phyloP scores from a whole-genome alignment of 2,329 filamentous ascomycete genomes.

The Calcarisporium arbuscula region DNA sequence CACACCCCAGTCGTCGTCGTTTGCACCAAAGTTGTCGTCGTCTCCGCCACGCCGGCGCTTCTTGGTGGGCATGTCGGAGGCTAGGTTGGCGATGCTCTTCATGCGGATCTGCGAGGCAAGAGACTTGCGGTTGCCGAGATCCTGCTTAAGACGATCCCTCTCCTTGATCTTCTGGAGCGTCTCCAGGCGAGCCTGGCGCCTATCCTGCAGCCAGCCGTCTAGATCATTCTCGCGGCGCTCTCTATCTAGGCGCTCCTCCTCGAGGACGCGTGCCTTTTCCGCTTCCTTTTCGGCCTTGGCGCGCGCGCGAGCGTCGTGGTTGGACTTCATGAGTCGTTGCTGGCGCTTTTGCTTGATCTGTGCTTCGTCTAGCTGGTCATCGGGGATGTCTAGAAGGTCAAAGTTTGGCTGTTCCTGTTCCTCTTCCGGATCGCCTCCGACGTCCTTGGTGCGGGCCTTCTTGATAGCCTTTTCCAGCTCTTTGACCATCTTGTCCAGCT shows the following conservation, averaged over 20 bases:
- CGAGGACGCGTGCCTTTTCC: constrained; percentile 76
- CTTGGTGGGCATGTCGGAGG: constrained; percentile 77
- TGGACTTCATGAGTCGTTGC: constrained; percentile 88
- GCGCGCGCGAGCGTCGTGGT: constrained; percentile 85
- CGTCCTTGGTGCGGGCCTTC: constrained; percentile 85
- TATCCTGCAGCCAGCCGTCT: constrained; percentile 80
- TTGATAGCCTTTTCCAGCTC: constrained; percentile 88
- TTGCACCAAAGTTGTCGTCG: constrained; percentile 93
- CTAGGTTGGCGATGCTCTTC: constrained; percentile 95
- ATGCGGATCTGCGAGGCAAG: constrained; percentile 94
- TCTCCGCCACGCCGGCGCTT: constrained; percentile 83
- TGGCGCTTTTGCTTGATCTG: constrained; percentile 87
- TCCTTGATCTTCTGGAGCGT: constrained; percentile 84
- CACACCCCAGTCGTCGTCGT: constrained; percentile 97
- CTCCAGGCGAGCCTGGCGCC: constrained; percentile 64
- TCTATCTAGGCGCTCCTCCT: constrained; percentile 76
- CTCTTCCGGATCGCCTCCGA: constrained; percentile 75
- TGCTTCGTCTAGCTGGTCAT: constrained; percentile 89
- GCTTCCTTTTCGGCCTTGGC: constrained; percentile 94
- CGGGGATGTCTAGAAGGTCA: constrained; percentile 79
- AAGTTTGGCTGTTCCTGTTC: constrained; percentile 81
- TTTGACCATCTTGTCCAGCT: constrained; percentile 76
- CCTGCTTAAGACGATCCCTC: constrained; percentile 84
- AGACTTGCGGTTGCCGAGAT: constrained; percentile 93
- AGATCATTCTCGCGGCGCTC: constrained; percentile 80